Evolutionary conservation across 2,329 filamentous ascomycete genomes (phyloP).

Genomic region (Clarireedia hainanense): DNA sequence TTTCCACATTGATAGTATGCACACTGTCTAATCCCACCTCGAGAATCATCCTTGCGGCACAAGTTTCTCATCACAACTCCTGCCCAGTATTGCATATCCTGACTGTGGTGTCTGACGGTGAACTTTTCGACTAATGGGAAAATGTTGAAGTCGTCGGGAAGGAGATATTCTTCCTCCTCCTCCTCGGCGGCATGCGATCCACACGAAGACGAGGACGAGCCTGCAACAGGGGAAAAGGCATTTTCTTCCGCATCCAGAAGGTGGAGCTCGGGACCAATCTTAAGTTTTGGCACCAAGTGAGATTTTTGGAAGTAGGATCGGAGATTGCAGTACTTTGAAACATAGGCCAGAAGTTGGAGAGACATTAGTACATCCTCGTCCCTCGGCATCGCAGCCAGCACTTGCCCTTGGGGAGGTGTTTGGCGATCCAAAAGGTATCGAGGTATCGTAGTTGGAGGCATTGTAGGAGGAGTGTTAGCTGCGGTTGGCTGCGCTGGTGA

Average conservation of each 20-base stretch:
- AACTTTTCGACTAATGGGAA: slow-evolving; percentile 98
- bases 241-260: slow-evolving; percentile 65
- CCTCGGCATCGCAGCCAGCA: slow-evolving; percentile 85
- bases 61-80: slow-evolving; percentile 98
- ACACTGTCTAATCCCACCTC: slow-evolving; percentile 91
- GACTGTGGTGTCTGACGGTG: slow-evolving; percentile 87
- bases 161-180: slow-evolving; percentile 70
- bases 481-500: slow-evolving; percentile 56
- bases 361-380: slow-evolving; percentile 99
- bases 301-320: slow-evolving; percentile 92
- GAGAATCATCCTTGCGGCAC: slow-evolving; percentile 92
- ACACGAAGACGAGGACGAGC: slow-evolving; percentile 28
- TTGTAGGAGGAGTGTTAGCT: slow-evolving; percentile 66
- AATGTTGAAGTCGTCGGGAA: slow-evolving; percentile 95
- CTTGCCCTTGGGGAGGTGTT: slow-evolving; percentile 57
- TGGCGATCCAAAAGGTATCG: slow-evolving; percentile 71
- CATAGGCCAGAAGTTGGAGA: slow-evolving; percentile 89
- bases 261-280: slow-evolving; percentile 78
- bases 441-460: slow-evolving; percentile 64
- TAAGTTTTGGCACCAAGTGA: slow-evolving; percentile 84
- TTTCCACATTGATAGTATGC: slow-evolving; percentile 98
- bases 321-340: slow-evolving; percentile 97
- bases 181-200: slow-evolving; percentile 50
- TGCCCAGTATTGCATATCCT: slow-evolving; percentile 99
- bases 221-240: slow-evolving; percentile 27